These are phyloP conservation scores for Rauvolfia tetraphylla DNA, from an alignment of 257 asterid species.

Conservation along the genomic window DNA sequence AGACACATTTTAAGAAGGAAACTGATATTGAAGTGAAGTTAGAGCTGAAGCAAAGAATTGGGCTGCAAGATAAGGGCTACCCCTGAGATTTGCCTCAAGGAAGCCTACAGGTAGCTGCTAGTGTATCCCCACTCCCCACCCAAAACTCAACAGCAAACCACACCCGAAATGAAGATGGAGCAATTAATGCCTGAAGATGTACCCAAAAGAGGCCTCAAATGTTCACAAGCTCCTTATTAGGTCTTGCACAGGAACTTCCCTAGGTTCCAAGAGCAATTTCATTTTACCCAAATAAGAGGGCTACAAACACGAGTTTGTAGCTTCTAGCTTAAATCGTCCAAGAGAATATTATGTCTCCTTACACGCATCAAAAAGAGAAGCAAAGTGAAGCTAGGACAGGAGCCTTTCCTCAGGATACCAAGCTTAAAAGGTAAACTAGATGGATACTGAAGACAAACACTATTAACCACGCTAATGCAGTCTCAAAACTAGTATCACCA, in stretches of 20 bases:
- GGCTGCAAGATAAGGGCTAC: neutral
- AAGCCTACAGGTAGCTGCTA: neutral
- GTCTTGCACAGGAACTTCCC: neutral
- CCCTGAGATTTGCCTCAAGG: neutral
- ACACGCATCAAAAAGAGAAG: neutral
- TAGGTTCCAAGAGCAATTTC: neutral
- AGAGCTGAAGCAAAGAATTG: neutral
- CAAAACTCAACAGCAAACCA: neutral
- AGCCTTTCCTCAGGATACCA: neutral
- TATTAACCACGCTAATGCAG: neutral
- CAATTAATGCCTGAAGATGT: neutral
- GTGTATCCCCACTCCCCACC: neutral
- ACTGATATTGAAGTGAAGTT: neutral
- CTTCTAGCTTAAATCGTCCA: neutral
- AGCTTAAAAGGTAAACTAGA: neutral
- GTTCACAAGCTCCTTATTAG: neutral
- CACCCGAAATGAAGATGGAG: neutral
- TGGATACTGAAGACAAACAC: neutral
- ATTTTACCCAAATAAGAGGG: neutral
- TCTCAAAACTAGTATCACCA: neutral
- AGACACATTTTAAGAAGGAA: neutral
- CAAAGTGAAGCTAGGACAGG: neutral
- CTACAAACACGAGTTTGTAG: neutral
- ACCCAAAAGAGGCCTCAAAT: neutral
- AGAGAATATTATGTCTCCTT: neutral